Percentiles rank a stretch among this genome's conserved stretches.
phyloP scores from a whole-genome alignment of 2,329 filamentous ascomycete species.

The Cercospora sp. region DNA sequence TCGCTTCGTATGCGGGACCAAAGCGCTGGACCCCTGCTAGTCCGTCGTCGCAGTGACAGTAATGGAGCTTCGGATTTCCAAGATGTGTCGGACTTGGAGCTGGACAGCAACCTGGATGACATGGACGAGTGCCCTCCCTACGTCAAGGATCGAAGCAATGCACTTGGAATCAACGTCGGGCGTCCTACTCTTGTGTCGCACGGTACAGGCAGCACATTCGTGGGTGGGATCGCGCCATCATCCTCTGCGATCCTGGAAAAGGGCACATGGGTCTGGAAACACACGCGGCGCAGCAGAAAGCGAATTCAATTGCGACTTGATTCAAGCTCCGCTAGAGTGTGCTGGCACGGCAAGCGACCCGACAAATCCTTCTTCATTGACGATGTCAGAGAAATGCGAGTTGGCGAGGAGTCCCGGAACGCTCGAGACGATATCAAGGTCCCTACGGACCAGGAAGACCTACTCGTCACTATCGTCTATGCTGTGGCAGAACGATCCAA shows the following conservation, averaged over 20 bases:
- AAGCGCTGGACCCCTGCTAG: constrained; percentile 84
- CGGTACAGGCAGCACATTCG: constrained; percentile 36
- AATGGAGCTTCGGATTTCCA: constrained; percentile 62
- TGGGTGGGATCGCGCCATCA: constrained; percentile 63
- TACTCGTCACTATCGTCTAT: constrained; percentile 91
- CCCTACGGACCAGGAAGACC: constrained; percentile 63
- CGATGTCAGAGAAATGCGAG: constrained; percentile 87
- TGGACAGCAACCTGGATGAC: constrained; percentile 57
- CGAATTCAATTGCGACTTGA: constrained; percentile 77
- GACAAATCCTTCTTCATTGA: constrained; percentile 90
- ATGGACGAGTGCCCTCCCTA: constrained; percentile 37
- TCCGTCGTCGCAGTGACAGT: constrained; percentile 86
- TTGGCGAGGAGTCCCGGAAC: constrained; percentile 79
- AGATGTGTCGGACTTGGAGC: constrained; percentile 53
- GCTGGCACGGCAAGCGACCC: constrained; percentile 77
- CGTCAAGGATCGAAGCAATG: constrained; percentile 40
- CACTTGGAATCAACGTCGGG: constrained; percentile 44
- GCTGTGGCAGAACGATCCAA: constrained; percentile 75
- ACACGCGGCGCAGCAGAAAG: constrained; percentile 78
- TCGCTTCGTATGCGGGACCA: constrained; percentile 74
- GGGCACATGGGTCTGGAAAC: constrained; percentile 76
- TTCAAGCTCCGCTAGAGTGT: constrained; percentile 79
- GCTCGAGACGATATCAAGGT: constrained; percentile 83
- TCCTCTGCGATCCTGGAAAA: constrained; percentile 74
- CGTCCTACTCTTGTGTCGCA: constrained; percentile 38